These are phyloP conservation scores for Neurospora cerealis DNA, from an alignment of 495 filamentous ascomycete genomes.

Conservation along the genomic window DNA sequence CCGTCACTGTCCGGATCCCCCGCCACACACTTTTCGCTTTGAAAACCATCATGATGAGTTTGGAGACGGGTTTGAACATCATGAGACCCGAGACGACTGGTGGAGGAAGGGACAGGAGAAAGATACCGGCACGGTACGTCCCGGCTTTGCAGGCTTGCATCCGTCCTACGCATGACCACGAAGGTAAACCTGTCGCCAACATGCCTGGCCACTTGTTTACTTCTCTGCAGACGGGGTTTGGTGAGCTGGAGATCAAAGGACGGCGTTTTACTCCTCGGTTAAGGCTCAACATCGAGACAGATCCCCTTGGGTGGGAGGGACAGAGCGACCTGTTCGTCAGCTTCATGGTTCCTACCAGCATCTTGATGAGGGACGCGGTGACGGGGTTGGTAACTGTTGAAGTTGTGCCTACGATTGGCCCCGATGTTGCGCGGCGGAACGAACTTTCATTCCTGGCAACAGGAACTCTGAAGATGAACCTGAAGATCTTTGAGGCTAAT, in stretches of 20 bases:
- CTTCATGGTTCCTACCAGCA: neutral
- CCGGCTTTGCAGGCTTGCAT: neutral
- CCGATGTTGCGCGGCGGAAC: neutral
- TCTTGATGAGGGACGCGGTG: neutral
- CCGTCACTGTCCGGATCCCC: neutral
- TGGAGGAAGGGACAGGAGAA: neutral
- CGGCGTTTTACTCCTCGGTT: neutral
- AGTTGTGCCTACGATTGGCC: neutral
- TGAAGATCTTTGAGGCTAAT: neutral
- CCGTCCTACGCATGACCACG: neutral
- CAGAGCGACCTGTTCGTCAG: neutral
- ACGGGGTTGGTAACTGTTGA: neutral
- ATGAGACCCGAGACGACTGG: neutral
- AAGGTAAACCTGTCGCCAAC: neutral
- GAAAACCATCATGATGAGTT: neutral
- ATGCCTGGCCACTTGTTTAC: neutral
- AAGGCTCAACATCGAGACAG: neutral
- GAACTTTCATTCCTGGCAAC: neutral
- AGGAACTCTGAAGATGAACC: neutral
- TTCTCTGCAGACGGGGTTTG: neutral
- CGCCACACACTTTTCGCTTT: neutral
- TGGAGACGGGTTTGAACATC: neutral
- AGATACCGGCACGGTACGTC: neutral
- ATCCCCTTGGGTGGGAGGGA: neutral
- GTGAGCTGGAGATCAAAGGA: neutral